Percentiles rank a stretch among this genome's conserved stretches.
phyloP scores from a whole-genome alignment of 495 filamentous ascomycete genomes.

The Acidomyces sp. region DNA sequence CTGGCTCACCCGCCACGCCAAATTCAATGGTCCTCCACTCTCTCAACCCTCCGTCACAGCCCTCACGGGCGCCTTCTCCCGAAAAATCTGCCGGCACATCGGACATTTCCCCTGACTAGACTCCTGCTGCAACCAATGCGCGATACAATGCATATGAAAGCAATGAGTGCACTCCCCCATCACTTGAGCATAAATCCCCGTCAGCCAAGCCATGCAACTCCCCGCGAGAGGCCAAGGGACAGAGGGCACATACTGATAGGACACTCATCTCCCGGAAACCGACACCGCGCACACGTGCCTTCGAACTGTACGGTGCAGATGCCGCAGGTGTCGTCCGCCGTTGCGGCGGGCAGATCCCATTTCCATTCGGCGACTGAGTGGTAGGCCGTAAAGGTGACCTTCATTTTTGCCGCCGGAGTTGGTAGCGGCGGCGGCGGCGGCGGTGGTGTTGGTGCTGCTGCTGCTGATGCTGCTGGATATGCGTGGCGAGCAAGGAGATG shows the following conservation, averaged over 20 bases:
- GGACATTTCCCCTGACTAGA: conserved; percentile 87
- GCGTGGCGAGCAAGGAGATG: too few relatives aligned
- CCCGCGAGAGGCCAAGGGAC: too few relatives aligned
- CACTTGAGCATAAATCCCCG: conserved; percentile 49
- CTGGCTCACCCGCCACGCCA: too few relatives aligned
- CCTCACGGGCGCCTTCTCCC: too few relatives aligned
- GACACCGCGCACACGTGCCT: conserved; percentile 93
- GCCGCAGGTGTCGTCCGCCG: conserved; percentile 89
- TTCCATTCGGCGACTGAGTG: conserved; percentile 89
- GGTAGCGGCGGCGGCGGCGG: too few relatives aligned
- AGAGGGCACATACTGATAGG: conserved; percentile 52
- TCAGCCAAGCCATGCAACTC: too few relatives aligned
- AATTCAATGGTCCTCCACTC: too few relatives aligned
- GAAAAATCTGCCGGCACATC: conserved; percentile 72
- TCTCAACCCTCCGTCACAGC: too few relatives aligned
- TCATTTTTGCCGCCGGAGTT: conserved; percentile 50
- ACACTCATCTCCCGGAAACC: conserved; percentile 95
- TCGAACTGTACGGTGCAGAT: conserved; percentile 98
- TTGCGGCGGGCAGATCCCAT: conserved; percentile 79
- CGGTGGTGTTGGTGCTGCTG: too few relatives aligned
- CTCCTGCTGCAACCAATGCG: conserved; percentile 92
- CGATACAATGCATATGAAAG: conserved; percentile 96
- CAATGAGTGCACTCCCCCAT: conserved; percentile 93
- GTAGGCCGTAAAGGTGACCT: conserved; percentile 85
- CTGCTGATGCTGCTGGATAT: too few relatives aligned